Percentiles rank a stretch among this genome's conserved stretches.
phyloP scores from a whole-genome alignment of 2,329 filamentous ascomycete genomes.

The Didymella lethalis region DNA sequence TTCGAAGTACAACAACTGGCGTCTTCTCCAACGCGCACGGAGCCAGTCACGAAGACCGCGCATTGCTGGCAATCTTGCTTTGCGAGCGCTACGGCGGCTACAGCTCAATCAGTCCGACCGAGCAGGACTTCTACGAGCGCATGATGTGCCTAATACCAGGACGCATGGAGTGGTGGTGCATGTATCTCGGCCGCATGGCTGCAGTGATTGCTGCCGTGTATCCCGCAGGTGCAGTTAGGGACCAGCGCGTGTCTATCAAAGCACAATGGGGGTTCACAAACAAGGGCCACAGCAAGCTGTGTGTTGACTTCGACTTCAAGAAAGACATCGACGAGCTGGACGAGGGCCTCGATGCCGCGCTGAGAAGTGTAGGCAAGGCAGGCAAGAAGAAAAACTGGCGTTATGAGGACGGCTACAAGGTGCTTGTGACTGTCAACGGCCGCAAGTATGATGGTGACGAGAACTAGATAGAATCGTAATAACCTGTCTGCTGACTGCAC shows the following conservation, averaged over 20 bases:
- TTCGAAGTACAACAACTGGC: conserved; percentile 76
- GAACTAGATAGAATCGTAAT: conserved; percentile 7
- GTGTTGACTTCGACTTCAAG: conserved; percentile 38
- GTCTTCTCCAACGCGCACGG: conserved; percentile 74
- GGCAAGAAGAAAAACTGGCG: conserved; percentile 54
- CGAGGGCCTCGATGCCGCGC: conserved; percentile 42
- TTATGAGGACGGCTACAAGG: conserved; percentile 39
- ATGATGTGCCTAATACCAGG: conserved; percentile 63
- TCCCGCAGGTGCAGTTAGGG: conserved; percentile 63
- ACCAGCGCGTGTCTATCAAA: conserved; percentile 45
- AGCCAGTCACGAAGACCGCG: conserved; percentile 74
- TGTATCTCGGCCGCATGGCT: conserved; percentile 68
- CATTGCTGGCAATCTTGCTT: conserved; percentile 73
- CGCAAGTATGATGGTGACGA: conserved; percentile 30
- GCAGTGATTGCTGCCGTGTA: conserved; percentile 66
- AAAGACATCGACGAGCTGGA: conserved; percentile 41
- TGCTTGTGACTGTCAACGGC: conserved; percentile 41
- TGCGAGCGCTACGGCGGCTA: conserved; percentile 76
- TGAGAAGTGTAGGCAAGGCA: conserved; percentile 46
- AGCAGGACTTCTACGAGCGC: conserved; percentile 62
- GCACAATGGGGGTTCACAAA: conserved; percentile 37
- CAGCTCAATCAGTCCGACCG: conserved; percentile 63
- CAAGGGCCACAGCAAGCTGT: conserved; percentile 42
- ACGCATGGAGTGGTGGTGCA: conserved; percentile 70
- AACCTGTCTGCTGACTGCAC: conserved; percentile 3